Conservation (phyloP, 192 early-diverging fungal genomes). For the Coemansia sp. region DNA sequence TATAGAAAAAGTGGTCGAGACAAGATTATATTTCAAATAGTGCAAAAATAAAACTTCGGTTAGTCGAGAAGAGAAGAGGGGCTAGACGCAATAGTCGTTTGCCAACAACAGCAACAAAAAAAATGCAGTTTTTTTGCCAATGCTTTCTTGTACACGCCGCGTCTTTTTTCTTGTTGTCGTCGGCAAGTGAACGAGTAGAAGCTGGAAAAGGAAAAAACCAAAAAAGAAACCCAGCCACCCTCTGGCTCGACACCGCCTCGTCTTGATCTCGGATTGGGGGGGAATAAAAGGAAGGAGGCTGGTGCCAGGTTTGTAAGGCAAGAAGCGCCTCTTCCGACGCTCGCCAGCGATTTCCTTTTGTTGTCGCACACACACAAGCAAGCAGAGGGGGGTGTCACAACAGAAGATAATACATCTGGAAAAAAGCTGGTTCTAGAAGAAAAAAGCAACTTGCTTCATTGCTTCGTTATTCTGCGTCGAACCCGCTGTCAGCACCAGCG, state of each 20-base stretch:
- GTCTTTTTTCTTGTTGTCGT: neutral
- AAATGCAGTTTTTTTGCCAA: neutral
- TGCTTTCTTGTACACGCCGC: no score
- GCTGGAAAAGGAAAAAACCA: neutral
- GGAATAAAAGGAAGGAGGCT: neutral
- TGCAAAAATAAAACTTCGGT: neutral
- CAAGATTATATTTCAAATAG: neutral
- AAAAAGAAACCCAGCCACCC: neutral
- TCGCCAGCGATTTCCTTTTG: no score
- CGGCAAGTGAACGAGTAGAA: constrained; percentile 1
- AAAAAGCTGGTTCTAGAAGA: neutral
- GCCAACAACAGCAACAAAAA: neutral
- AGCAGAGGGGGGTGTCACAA: no score
- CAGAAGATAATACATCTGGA: no score
- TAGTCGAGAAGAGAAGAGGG: neutral
- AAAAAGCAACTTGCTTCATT: neutral
- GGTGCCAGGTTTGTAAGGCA: neutral
- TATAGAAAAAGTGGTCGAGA: neutral
- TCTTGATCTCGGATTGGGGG: constrained; percentile 6
- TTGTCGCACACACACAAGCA: no score
- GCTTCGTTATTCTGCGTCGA: constrained; percentile 21
- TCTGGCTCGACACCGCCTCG: neutral
- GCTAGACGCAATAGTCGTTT: neutral
- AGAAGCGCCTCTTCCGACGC: no score
- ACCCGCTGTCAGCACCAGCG: constrained; percentile 8